These are phyloP conservation scores for Mucor circinelloides DNA, from an alignment of 371 early-diverging fungal species.

Conservation along the genomic window DNA sequence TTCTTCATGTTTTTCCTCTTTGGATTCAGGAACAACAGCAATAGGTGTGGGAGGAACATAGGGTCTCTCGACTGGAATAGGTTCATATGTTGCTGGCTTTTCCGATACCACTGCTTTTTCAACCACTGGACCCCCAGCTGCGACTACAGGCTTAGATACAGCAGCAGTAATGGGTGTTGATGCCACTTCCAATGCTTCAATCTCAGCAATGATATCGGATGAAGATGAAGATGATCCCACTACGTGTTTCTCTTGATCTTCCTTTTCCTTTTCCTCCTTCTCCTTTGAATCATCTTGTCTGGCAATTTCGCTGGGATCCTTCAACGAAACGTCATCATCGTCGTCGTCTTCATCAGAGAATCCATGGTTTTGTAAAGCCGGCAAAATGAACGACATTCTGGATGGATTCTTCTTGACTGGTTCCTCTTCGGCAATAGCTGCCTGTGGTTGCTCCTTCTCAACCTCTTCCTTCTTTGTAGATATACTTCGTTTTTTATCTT, in stretches of 20 bases:
- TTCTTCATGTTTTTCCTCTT: neutral
- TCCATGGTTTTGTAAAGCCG: slow-evolving; percentile 26
- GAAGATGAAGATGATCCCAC: neutral
- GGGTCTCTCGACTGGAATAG: slow-evolving; percentile 18
- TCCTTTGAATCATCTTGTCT: neutral
- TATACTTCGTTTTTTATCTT: neutral
- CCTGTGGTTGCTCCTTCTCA: neutral
- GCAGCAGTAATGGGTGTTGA: neutral
- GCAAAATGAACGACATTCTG: slow-evolving; percentile 25
- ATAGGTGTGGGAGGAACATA: neutral
- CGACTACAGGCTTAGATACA: neutral
- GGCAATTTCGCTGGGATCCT: slow-evolving; percentile 12
- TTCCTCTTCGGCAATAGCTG: neutral
- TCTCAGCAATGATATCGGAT: slow-evolving; percentile 12
- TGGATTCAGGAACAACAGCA: neutral
- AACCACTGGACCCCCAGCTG: neutral
- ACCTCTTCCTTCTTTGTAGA: neutral
- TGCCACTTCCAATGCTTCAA: slow-evolving; percentile 16
- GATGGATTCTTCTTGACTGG: neutral
- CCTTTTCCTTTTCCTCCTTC: neutral
- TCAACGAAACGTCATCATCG: slow-evolving; percentile 15
- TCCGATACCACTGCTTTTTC: neutral
- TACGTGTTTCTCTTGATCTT: neutral
- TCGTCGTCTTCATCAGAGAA: slow-evolving; percentile 21
- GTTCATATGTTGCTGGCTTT: slow-evolving; percentile 23